Base-by-base conservation (phyloP, 108 stramenopile genomes). In the Stephanodiscus minutulus region DNA sequence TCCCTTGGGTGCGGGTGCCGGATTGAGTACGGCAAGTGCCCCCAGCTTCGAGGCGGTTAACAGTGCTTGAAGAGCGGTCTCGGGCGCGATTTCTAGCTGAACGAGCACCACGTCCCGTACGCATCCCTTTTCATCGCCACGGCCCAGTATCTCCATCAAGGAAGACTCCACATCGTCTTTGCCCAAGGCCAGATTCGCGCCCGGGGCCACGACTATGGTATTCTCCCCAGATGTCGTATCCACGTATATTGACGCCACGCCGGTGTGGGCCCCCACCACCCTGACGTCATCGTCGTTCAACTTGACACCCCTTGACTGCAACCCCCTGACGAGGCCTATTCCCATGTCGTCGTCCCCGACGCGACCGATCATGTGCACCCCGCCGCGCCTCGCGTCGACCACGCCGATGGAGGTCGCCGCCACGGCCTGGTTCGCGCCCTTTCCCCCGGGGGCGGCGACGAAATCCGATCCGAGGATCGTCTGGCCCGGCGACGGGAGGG, bases 341-440 rank as follows among this genome's bases (percentile, higher is more conserved):
- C 91, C 92, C 80, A 87, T 89, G 50, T 76, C 64, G 76, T 94
- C 96, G 9, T 73, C 52, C 0, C 93, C 93, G 11, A 96, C 92
- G 35, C 85, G 76, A 61, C 88, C 85, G 29, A 96, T 82, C 88
- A 97, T 91, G 49, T 82, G 66, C 0, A 91, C 89, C 0, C 86
- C 87, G 46, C 86, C 87, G 46, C 50, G 25, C 8, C 21, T 28
- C 55, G 69, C 31, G 84, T 64, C 13, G 4, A 65, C 79, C 9
- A 82, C 70, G 7, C 81, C 88, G 20, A 95, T 71, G 21, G 75
- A 74, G 12, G 93, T 82, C 0, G 97, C 95, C 18, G 91, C 91
- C 3, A 95, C 88, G 6, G 93, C 95, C 80, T 97, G 93, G 70
- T 97, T 97, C 25, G 90, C 90, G 24, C 97, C 97, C 66, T 97